Base-by-base conservation (phyloP, 140 eudicot genomes). In the Stevia rebaudiana region DNA sequence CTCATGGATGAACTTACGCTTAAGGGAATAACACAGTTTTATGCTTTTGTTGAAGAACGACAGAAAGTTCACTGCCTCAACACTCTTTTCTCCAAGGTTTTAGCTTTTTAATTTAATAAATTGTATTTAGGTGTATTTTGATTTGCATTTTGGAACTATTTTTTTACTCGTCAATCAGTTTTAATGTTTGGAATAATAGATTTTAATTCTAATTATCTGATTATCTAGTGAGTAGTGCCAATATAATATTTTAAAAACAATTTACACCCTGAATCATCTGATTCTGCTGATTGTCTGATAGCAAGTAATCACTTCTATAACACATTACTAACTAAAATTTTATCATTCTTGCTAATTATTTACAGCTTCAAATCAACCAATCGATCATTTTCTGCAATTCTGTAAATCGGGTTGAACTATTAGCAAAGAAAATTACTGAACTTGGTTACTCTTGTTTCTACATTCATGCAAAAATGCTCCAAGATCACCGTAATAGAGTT, bases 391-490 rank as follows among this genome's bases (percentile, higher is more conserved):
- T 91, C 76, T 91, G 98, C 83, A 91, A 91, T 67, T 91, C 98
- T 25, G 98, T 91, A 31, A 91, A 91, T 52, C 96, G 98, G 24
- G 96, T 91, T 33, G 98, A 91, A 65, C 82, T 91, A 79, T 71
- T 88, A 25, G 98, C 98, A 54, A 87, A 84, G 87, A 87, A 91
- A 78, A 91, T 91, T 35, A 91, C 98, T 0, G 96, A 91, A 83
- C 95, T 91, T 50, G 98, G 96, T 18, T 87, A 84, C 80, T 94
- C 99, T 74, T 94, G 99, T 82, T 94, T 94, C 82, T 94, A 94
- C 70, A 94, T 94, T 63, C 99, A 94, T 78, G 99, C 99, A 44
- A 94, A 91, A 79, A 91, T 91, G 96, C 94, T 91, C 17, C 98
- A 91, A 70, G 96, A 91, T 76, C 98, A 91, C 67, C 91, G 96